Evolutionary conservation across 495 filamentous ascomycete species (phyloP).

Genomic region (Rhypophila decipiens): DNA sequence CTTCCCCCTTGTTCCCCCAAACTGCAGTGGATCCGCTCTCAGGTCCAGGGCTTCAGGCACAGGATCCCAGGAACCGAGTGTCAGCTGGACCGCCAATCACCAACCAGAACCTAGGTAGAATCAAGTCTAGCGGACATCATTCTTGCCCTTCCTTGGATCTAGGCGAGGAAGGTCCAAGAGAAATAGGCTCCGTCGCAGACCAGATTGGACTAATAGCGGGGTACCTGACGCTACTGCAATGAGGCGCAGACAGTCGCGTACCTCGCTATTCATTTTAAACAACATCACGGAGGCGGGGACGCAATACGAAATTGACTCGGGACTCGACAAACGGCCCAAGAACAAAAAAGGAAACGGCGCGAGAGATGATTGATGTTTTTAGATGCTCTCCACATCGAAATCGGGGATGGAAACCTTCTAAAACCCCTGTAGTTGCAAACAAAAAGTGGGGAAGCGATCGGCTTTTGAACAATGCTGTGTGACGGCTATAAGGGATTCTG

Average conservation of each 20-base stretch:
- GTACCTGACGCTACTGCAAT: conserved; percentile 16
- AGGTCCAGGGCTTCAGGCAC: no score
- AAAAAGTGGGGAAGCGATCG: conserved; percentile 15
- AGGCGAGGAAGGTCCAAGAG: background rate
- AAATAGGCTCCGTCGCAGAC: conserved; percentile 5
- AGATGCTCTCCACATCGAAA: background rate
- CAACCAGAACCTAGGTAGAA: conserved; percentile 2
- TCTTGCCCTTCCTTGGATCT: background rate
- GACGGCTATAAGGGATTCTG: background rate
- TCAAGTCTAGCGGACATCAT: background rate
- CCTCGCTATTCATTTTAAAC: conserved; percentile 8
- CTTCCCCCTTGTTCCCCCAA: no score
- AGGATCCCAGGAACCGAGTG: no score
- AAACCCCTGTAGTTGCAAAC: conserved; percentile 9
- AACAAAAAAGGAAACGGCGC: background rate
- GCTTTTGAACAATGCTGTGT: conserved; percentile 7
- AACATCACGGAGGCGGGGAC: background rate
- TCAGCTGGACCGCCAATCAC: conserved; percentile 5
- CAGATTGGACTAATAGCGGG: conserved; percentile 12
- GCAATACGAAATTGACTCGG: conserved; percentile 13
- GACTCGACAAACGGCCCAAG: background rate
- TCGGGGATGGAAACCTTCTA: background rate
- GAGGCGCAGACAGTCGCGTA: conserved; percentile 22
- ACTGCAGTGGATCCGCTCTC: no score
- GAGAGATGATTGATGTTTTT: background rate